Evolutionary conservation across 2,329 filamentous ascomycete genomes (phyloP), one percentile per base, ranked within the genome.

Genomic region (Penicillium sumatraense): DNA sequence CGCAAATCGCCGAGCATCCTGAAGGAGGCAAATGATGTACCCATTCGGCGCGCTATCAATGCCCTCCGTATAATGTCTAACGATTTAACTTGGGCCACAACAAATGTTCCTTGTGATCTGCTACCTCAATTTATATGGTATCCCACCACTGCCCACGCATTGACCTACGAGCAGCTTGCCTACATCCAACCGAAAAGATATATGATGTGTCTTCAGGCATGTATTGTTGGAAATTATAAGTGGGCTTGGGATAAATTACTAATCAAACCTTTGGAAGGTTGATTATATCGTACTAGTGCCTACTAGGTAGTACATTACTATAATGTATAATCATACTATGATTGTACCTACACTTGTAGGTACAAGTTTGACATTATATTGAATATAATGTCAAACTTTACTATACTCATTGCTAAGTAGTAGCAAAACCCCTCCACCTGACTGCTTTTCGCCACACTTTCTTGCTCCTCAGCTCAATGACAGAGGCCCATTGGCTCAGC

Each of bases 391-490:
- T n/a, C n/a, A n/a, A n/a, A n/a, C n/a, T n/a, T 27, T 27, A 27
- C 26, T 6, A 27, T 27, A 27, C 10, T 5, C 26, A 27, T 27
- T 27, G 10, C 5, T 27, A 10, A 6, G 26, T 27, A 6, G 6
- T 27, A n/a, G n/a, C n/a, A 53, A 40, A 21, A 33, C 35, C 9
- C n/a, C n/a, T n/a, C n/a, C 55, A 51, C 52, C 52, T 54, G 51
- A 56, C 47, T 57, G 52, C 33, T 53, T 50, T 57, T 61, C 31
- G 59, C 57, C 59, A 61, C 59, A 58, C 54, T 48, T 60, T 53
- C 51, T 57, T 53, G 40, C 24, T 16, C 41, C 40, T 44, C 41
- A 40, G 24, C 49, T 48, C 38, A 53, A 13, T 14, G 3, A 3
- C 20, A 21, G 21, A 29, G 10, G 27, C 16, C 58, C 9, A 54